Conservation (phyloP, 208 protist species). For the Leishmania martiniquensis region DNA sequence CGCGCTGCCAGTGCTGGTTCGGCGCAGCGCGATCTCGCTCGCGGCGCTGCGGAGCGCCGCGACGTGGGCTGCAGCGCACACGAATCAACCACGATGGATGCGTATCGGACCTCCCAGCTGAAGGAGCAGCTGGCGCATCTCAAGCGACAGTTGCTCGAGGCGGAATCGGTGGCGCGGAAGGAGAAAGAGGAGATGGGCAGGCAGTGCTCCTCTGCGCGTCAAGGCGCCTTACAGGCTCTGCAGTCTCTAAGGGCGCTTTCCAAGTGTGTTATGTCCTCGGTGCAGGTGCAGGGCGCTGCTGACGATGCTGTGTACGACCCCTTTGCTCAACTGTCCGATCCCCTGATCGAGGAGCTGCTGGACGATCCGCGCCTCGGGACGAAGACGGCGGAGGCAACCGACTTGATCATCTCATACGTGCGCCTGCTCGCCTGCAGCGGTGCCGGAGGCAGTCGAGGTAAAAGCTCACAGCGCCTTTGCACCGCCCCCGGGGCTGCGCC, state of each 20-base stretch:
- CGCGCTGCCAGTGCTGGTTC: constrained; percentile 1
- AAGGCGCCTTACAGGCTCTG: constrained; percentile 38
- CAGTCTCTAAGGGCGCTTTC: constrained; percentile 38
- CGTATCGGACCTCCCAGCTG: constrained; percentile 58
- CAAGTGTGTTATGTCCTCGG: constrained; percentile 16
- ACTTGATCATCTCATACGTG: constrained; percentile 37
- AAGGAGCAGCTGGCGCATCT: constrained; percentile 49
- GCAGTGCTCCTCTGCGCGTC: constrained; percentile 25
- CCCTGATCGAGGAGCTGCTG: constrained; percentile 31
- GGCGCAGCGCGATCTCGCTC: neutral
- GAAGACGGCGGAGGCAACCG: constrained; percentile 55
- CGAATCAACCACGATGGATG: constrained; percentile 36
- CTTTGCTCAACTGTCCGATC: constrained; percentile 24
- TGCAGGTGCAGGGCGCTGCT: constrained; percentile 11
- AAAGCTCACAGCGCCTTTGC: constrained; percentile 5
- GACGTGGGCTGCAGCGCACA: constrained; percentile 40
- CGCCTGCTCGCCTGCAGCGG: constrained; percentile 22
- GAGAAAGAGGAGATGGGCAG: constrained; percentile 8
- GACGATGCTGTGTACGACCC: constrained; percentile 27
- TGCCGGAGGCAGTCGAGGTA: neutral
- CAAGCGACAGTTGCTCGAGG: constrained; percentile 32
- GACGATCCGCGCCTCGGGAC: constrained; percentile 54
- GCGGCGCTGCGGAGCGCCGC: constrained; percentile 15
- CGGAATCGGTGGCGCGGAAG: constrained; percentile 21
- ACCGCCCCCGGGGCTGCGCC: neutral